Conservation (phyloP, 2,329 filamentous ascomycete species). For the Nemania sp. region DNA sequence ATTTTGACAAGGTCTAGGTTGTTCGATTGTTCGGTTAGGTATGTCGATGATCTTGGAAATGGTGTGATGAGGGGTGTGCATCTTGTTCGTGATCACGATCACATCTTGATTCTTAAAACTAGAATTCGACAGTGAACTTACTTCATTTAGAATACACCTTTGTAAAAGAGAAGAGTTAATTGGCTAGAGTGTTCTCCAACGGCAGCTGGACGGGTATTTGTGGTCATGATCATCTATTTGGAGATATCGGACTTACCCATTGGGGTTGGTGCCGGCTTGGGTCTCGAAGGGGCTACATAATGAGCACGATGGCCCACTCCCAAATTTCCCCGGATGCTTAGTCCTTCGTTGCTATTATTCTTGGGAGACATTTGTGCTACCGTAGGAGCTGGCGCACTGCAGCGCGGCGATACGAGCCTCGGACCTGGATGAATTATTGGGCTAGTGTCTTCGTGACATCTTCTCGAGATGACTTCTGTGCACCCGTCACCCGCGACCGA, state of each 20-base stretch:
- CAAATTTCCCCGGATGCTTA: neutral
- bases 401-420: neutral
- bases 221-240: neutral
- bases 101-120: neutral
- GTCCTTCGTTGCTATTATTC: neutral
- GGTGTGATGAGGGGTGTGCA: neutral
- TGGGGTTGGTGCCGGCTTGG: constrained; percentile 26
- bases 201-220: neutral
- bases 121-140: neutral
- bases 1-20: neutral
- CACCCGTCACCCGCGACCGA: constrained; percentile 33
- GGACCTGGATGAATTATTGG: neutral
- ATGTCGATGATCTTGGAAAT: neutral
- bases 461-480: constrained; percentile 16
- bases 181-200: neutral
- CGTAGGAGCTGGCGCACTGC: neutral
- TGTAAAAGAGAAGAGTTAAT: neutral
- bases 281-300: constrained; percentile 8
- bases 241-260: constrained; percentile 32
- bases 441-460: neutral
- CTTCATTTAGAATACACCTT: neutral
- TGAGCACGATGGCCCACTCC: constrained; percentile 12
- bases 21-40: neutral
- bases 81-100: neutral
- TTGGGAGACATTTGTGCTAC: constrained; percentile 10